Percentiles rank a stretch among this genome's conserved stretches.
These are phyloP conservation scores for Botrytis byssoidea DNA, from an alignment of 2,329 filamentous ascomycete genomes.

Conservation along the genomic window DNA sequence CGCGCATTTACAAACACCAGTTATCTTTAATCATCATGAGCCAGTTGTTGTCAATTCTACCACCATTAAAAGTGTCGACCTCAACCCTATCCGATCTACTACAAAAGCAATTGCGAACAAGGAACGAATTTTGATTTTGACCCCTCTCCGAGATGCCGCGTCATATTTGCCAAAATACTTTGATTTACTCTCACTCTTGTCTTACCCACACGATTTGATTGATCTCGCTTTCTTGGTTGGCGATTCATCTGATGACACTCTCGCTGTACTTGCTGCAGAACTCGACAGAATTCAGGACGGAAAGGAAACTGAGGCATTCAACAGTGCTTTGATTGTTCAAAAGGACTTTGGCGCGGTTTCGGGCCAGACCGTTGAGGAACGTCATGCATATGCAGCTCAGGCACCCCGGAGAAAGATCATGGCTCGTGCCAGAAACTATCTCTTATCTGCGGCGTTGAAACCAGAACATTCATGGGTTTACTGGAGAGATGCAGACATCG, in stretches of 20 bases:
- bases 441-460: constrained; percentile 80
- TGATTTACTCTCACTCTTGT: constrained; percentile 83
- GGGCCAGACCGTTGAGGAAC: constrained; percentile 75
- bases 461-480: constrained; percentile 98
- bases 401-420: constrained; percentile 87
- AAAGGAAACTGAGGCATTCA: constrained; percentile 71
- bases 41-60: constrained; percentile 80
- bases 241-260: constrained; percentile 86
- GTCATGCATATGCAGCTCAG: constrained; percentile 84
- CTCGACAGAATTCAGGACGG: constrained; percentile 83
- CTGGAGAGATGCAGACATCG: constrained; percentile 96
- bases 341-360: constrained; percentile 73
- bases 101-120: constrained; percentile 74
- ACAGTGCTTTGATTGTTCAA: constrained; percentile 78
- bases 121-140: constrained; percentile 88
- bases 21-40: constrained; percentile 93
- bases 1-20: constrained; percentile 83
- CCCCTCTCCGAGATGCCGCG: constrained; percentile 86
- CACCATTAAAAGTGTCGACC: constrained; percentile 75
- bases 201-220: constrained; percentile 92
- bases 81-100: constrained; percentile 83
- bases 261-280: constrained; percentile 81
- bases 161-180: constrained; percentile 85
- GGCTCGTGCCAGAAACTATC: constrained; percentile 87
- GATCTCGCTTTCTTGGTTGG: constrained; percentile 93